Evolutionary conservation across 1,139 yeast genomes (phyloP).

Genomic region (Candida sanyaensis): DNA sequence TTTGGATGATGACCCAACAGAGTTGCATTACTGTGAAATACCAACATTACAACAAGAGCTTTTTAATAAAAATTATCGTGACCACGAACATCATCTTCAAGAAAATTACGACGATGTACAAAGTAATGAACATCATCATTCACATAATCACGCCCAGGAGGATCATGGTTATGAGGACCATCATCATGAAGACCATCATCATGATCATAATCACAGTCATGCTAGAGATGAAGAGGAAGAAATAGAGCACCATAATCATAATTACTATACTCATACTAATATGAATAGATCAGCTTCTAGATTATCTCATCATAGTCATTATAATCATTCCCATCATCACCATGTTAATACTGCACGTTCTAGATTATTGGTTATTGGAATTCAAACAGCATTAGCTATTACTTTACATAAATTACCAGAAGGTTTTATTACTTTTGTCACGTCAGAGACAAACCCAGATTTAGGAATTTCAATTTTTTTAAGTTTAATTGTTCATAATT

Average conservation of each 20-base stretch:
- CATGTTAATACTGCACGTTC: conserved; percentile 79
- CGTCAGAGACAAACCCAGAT: conserved; percentile 70
- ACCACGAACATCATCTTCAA: conserved; percentile 2
- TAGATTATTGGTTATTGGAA: conserved; percentile 76
- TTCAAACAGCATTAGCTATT: conserved; percentile 87
- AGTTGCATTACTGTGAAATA: conserved; percentile 43
- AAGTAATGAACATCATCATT: too few relatives aligned
- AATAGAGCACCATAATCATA: background rate
- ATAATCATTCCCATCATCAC: conserved; percentile 61
- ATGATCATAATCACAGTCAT: conserved; percentile 12
- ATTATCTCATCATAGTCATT: conserved; percentile 13
- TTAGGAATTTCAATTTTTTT: conserved; percentile 81
- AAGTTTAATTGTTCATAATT: conserved; percentile 84
- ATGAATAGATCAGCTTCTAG: background rate
- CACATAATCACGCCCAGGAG: background rate
- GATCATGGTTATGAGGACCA: background rate
- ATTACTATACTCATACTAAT: background rate
- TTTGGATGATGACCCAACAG: conserved; percentile 2
- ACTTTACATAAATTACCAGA: conserved; percentile 92
- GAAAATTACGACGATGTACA: background rate
- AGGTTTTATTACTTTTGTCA: conserved; percentile 85
- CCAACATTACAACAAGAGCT: conserved; percentile 18
- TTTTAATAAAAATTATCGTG: background rate
- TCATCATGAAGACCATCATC: conserved; percentile 1
- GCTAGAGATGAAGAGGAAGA: too few relatives aligned